Base-by-base conservation (phyloP, 2,329 filamentous ascomycete genomes). In the Periglandula ipomoeae region DNA sequence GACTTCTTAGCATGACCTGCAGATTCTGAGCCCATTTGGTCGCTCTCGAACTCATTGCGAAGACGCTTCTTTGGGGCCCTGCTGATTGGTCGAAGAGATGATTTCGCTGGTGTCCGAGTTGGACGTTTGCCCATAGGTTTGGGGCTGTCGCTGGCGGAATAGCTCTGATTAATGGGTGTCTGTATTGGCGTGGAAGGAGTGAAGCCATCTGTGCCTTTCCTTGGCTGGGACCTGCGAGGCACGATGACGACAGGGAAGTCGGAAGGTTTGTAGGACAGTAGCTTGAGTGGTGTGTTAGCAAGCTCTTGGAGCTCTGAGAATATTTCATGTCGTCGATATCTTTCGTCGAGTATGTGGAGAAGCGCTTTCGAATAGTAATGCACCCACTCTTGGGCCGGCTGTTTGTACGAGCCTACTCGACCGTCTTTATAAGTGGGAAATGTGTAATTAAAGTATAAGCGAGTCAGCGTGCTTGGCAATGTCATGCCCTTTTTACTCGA, bases 311-410 rank as follows among this genome's bases (percentile, higher is more conserved):
- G 59, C 59, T 62, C 72, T 1, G 49, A 11, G 30, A 61, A 65
- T 23, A 69, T 59, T 0, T 59, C 60, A 8, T 61, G 62, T 1
- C 50, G 48, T 3, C 57, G 53, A 56, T 68, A 74, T 19, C 61
- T 64, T 4, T 58, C 55, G 34, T 65, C 63, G 2, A 75, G 58
- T 3, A 52, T 53, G 2, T 58, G 47, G 1, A 72, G 53, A 5
- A 79, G 61, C 5, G 66, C 65, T 4, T 54, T 55, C 1, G 72
- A 65, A 47, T 73, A 71, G 51, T 73, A 76, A 11, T 68, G 63
- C 2, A 74, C 56, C 3, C 77, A 57, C 34, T 76, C 70, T 34
- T 60, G 49, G 3, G 65, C 60, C 3, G 65, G 65, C 9, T 76
- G 65, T 42, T 60, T 71, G 56, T 73, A 70, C n/a, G 61, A 58